A percentile compares a stretch with the other conserved stretches of the same genome.
Evolutionary conservation across 1,284 basidiomycete genomes (phyloP).

Genomic region (Kwoniella shivajii): DNA sequence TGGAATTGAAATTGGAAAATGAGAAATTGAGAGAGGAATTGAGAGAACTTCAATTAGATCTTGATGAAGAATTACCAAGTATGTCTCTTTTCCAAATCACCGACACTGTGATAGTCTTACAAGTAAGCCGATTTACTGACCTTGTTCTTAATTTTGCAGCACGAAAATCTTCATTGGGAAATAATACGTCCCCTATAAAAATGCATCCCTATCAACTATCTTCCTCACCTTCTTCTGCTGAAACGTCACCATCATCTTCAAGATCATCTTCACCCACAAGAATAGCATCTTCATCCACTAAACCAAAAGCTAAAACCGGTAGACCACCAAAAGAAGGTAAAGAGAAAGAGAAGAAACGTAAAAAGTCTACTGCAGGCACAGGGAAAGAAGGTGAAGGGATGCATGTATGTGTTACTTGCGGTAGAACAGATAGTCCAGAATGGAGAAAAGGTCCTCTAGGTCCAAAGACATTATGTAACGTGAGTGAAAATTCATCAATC

Average conservation of each 20-base stretch:
- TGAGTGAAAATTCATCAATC: conserved; percentile 25
- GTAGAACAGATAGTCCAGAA: conserved; percentile 53
- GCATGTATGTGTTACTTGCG: conserved; percentile 53
- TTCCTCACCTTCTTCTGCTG: conserved; percentile 19
- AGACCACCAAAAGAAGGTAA: conserved; percentile 23
- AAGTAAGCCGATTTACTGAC: neutral
- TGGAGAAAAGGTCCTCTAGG: conserved; percentile 55
- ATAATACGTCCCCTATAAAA: conserved; percentile 13
- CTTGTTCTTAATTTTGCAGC: neutral
- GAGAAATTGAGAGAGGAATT: conserved; percentile 49
- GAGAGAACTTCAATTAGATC: conserved; percentile 37
- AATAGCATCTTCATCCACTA: conserved; percentile 13
- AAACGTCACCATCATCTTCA: conserved; percentile 8
- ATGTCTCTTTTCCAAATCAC: conserved; percentile 6
- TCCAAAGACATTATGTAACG: conserved; percentile 54
- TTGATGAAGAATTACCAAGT: conserved; percentile 26
- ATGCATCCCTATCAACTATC: conserved; percentile 11
- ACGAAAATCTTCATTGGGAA: conserved; percentile 13
- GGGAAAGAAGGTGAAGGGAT: conserved; percentile 35
- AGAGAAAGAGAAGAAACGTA: conserved; percentile 29
- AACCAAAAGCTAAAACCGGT: conserved; percentile 16
- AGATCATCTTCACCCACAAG: conserved; percentile 21
- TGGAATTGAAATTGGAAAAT: conserved; percentile 53
- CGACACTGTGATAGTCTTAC: neutral
- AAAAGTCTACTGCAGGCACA: conserved; percentile 12